phyloP scores from a whole-genome alignment of 225 moss, liverwort and hornwort genomes.

The Pleurozium schreberi region DNA sequence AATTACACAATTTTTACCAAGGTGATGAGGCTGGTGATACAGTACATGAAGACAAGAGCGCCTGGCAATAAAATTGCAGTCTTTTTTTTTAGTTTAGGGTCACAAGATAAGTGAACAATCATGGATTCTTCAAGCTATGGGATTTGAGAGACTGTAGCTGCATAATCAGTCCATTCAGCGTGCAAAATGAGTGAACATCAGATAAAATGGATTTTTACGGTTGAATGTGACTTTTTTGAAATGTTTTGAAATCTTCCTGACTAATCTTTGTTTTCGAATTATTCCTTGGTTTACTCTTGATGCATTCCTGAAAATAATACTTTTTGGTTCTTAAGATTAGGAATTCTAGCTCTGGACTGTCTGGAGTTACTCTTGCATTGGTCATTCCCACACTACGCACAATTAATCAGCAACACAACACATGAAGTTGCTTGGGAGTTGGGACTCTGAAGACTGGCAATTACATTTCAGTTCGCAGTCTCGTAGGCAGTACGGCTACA shows the following conservation, averaged over 20 bases:
- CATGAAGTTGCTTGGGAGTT: background rate
- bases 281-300: background rate
- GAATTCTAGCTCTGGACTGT: background rate
- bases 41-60: background rate
- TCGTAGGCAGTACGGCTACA: background rate
- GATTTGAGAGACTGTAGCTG: background rate
- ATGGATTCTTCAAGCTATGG: background rate
- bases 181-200: background rate
- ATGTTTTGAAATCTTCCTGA: background rate
- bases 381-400: background rate
- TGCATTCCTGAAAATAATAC: background rate
- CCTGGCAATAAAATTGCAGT: background rate
- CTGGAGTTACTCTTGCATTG: background rate
- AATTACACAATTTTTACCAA: background rate
- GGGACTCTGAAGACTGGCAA: background rate
- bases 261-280: background rate
- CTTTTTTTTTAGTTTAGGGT: background rate
- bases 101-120: background rate
- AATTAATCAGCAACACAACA: background rate
- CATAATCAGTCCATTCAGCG: background rate
- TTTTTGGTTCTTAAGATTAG: background rate
- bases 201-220: background rate
- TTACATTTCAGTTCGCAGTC: background rate
- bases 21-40: background rate
- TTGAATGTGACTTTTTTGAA: background rate